Percentiles rank a stretch among this genome's conserved stretches.
Conservation (phyloP, 1,284 basidiomycete genomes). For the Fomitopsis schrenkii region DNA sequence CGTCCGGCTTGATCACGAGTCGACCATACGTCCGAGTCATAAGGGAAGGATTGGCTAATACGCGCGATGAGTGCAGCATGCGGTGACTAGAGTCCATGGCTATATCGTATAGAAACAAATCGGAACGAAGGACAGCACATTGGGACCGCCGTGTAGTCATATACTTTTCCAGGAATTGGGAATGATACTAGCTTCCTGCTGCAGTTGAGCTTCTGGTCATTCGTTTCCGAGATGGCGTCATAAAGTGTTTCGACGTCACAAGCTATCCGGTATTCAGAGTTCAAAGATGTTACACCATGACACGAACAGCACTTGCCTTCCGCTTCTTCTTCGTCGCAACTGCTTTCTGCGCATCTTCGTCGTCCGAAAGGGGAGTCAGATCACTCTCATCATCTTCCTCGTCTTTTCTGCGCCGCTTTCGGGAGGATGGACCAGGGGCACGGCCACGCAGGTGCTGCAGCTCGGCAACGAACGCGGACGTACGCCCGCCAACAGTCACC, state of each 20-base stretch:
- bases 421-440: background rate
- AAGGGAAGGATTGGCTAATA: background rate
- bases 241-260: background rate
- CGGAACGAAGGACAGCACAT: too few species aligned
- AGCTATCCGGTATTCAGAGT: background rate
- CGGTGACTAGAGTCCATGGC: too few species aligned
- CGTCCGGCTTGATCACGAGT: background rate
- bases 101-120: too few species aligned
- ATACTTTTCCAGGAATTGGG: too few species aligned
- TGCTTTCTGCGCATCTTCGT: constrained; percentile 10
- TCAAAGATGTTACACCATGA: background rate
- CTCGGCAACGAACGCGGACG: constrained; percentile 70
- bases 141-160: too few species aligned
- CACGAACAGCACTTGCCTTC: constrained; percentile 11
- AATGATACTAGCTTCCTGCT: background rate
- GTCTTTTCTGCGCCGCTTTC: background rate
- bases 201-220: background rate
- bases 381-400: constrained; percentile 25
- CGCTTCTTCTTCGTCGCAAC: constrained; percentile 11
- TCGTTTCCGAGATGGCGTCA: background rate
- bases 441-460: constrained; percentile 45
- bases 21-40: background rate
- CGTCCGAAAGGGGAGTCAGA: constrained; percentile 29
- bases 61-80: background rate
- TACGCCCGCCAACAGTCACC: constrained; percentile 78